Percentiles rank a stretch among this genome's conserved stretches.
Conservation (phyloP, 2,329 filamentous ascomycete genomes). For the Aspergillus aculeatinus region DNA sequence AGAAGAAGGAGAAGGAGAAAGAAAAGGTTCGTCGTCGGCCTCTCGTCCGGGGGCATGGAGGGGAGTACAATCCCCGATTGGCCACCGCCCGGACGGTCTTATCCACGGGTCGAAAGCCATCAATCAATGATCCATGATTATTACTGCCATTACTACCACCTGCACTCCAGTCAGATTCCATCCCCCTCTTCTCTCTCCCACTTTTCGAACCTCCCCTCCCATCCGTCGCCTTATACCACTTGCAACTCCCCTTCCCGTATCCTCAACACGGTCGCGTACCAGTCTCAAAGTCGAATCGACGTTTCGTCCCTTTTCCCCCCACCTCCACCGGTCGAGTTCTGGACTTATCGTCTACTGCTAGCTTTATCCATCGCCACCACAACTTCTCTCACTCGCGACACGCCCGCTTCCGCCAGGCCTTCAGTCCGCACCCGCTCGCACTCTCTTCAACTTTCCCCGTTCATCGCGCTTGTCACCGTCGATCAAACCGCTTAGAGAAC, state of each 20-base stretch:
- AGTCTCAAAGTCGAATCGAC: constrained; percentile 4
- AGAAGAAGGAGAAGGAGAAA: neutral
- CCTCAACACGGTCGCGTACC: constrained; percentile 16
- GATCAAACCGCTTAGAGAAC: neutral
- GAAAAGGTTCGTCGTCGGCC: constrained; percentile 16
- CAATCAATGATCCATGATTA: neutral
- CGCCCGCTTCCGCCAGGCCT: neutral
- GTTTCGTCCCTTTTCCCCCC: constrained; percentile 2
- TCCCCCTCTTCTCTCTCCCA: neutral
- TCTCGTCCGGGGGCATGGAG: constrained; percentile 40
- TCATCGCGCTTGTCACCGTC: neutral
- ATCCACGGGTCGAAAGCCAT: constrained; percentile 21
- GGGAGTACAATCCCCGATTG: constrained; percentile 37
- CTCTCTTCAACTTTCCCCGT: neutral
- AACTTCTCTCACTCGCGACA: constrained; percentile 11
- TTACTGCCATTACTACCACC: neutral
- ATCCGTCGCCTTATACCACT: neutral
- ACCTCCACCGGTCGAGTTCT: constrained; percentile 13
- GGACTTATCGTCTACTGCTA: constrained; percentile 3
- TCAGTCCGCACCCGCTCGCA: neutral
- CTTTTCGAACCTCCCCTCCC: neutral
- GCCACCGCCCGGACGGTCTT: constrained; percentile 17
- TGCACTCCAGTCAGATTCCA: neutral
- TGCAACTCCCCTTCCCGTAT: neutral
- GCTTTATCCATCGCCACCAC: constrained; percentile 24